phyloP scores from a whole-genome alignment of 2,329 filamentous ascomycete genomes.

The Pyricularia pennisetigena region DNA sequence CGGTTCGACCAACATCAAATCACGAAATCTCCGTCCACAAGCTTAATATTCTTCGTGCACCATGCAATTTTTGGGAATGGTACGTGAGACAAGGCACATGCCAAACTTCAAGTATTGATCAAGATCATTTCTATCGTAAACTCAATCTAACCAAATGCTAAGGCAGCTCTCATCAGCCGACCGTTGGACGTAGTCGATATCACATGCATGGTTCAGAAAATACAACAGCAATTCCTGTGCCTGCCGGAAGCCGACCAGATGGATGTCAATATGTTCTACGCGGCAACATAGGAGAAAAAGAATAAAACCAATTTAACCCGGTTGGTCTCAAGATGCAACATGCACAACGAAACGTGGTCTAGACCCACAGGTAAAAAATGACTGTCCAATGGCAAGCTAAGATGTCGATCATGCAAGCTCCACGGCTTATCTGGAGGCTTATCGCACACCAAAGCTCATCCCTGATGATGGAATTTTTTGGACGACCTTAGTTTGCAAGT shows the following conservation, averaged over 20 bases:
- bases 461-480: background rate
- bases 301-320: background rate
- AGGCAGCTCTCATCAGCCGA: background rate
- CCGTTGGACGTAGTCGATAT: background rate
- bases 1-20: background rate
- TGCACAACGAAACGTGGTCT: background rate
- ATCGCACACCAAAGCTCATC: background rate
- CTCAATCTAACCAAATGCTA: background rate
- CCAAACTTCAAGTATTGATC: background rate
- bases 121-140: background rate
- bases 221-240: background rate
- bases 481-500: background rate
- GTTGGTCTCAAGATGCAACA: background rate
- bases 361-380: background rate
- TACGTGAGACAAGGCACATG: background rate
- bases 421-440: background rate
- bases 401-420: background rate
- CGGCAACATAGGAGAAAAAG: background rate
- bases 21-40: background rate
- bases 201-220: background rate
- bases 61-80: background rate
- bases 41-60: background rate
- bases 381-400: background rate
- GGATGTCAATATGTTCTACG: background rate
- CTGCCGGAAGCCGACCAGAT: background rate